Percentiles rank a stretch among this genome's conserved stretches.
These are phyloP conservation scores for Remersonia thermophila DNA, from an alignment of 2,329 filamentous ascomycete species.

Conservation along the genomic window DNA sequence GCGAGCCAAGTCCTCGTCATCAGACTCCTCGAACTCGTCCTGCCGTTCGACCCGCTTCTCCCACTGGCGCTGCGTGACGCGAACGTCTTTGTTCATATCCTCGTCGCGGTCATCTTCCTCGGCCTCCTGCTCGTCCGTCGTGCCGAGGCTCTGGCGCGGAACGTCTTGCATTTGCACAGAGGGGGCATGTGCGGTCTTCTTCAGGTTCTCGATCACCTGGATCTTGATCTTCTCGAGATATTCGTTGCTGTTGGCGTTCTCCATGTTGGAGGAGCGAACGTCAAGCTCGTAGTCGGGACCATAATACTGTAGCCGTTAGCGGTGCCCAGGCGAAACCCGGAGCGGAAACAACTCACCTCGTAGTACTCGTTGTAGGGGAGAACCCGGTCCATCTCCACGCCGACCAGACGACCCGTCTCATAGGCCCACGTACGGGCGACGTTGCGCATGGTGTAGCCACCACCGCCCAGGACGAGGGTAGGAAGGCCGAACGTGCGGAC, in stretches of 20 bases:
- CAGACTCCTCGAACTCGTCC: conserved; percentile 76
- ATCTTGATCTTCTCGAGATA: conserved; percentile 75
- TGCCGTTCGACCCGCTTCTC: conserved; percentile 66
- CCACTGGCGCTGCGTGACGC: conserved; percentile 69
- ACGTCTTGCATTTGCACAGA: conserved; percentile 84
- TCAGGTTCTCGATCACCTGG: conserved; percentile 72
- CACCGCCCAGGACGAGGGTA: conserved; percentile 84
- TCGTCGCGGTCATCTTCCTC: conserved; percentile 62
- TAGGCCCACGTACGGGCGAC: conserved; percentile 95
- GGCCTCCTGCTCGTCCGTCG: conserved; percentile 55
- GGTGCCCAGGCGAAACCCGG: not conserved
- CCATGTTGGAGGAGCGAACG: conserved; percentile 76
- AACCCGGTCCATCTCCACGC: conserved; percentile 66
- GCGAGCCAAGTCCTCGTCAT: conserved; percentile 70
- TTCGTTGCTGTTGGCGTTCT: conserved; percentile 76
- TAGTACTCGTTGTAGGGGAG: conserved; percentile 97
- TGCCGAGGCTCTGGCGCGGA: conserved; percentile 48
- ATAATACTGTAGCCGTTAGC: conserved; percentile 54
- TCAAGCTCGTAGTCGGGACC: conserved; percentile 83
- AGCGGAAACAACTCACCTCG: conserved; percentile 36
- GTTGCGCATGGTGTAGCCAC: conserved; percentile 94
- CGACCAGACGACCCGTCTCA: conserved; percentile 83
- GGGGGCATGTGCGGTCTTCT: conserved; percentile 73
- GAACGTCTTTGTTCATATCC: conserved; percentile 73
- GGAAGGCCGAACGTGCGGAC: conserved; percentile 79